These are phyloP conservation scores for Planoprotostelium fungivorum DNA, from an alignment of 78 protist species.

Conservation along the genomic window DNA sequence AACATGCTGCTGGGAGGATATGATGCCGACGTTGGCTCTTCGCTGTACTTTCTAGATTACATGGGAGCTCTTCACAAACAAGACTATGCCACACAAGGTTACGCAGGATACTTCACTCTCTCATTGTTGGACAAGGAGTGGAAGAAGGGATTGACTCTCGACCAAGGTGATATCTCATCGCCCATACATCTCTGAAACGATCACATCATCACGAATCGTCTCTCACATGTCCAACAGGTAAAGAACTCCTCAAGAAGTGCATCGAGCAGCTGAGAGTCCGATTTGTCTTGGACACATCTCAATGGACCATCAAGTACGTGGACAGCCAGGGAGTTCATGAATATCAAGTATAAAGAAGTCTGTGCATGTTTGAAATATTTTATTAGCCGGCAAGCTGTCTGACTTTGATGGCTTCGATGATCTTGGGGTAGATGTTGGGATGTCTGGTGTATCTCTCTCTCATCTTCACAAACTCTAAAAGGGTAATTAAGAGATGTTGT, in stretches of 20 bases:
- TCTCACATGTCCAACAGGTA: too few species aligned
- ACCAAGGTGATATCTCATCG: conserved; percentile 29
- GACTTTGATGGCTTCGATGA: not conserved
- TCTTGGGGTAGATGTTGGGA: not conserved
- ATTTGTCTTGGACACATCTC: conserved; percentile 28
- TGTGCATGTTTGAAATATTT: too few species aligned
- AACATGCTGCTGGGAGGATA: conserved; percentile 71
- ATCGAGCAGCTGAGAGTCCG: conserved; percentile 54
- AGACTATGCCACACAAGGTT: conserved; percentile 76
- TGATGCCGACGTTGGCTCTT: conserved; percentile 46
- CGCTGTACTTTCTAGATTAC: conserved; percentile 69
- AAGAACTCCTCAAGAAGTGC: conserved; percentile 33
- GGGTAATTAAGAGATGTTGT: too few species aligned
- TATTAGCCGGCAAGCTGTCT: too few species aligned
- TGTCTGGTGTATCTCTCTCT: not conserved
- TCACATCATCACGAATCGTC: not conserved
- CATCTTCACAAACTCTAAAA: not conserved
- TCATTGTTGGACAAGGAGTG: conserved; percentile 64
- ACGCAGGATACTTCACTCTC: conserved; percentile 54
- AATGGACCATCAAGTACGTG: not conserved
- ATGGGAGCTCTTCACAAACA: conserved; percentile 59
- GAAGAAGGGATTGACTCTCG: conserved; percentile 28
- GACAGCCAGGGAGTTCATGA: not conserved
- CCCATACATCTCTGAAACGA: not conserved
- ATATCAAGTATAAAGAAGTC: not conserved